Percentiles rank a stretch among this genome's conserved stretches.
Conservation (phyloP, 257 asterid species). For the Echites panduratus region DNA sequence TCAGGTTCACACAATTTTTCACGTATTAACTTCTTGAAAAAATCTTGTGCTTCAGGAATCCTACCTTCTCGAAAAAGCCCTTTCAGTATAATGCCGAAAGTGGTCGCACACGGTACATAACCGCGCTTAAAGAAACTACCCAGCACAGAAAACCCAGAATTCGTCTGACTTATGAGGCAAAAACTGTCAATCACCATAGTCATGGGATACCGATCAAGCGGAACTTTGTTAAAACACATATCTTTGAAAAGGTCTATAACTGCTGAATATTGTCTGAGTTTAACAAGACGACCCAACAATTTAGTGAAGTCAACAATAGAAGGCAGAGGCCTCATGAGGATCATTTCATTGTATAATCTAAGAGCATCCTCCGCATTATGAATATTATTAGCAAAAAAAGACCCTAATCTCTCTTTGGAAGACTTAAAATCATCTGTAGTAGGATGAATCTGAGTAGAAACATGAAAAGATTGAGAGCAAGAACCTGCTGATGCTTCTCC, state of each 20-base stretch:
- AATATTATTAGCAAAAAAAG: not conserved
- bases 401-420: not conserved
- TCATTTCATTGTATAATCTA: not conserved
- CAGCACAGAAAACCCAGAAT: slow-evolving; percentile 22
- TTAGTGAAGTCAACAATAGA: slow-evolving; percentile 16
- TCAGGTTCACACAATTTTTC: slow-evolving; percentile 15
- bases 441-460: not conserved
- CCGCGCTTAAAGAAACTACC: slow-evolving; percentile 26
- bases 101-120: slow-evolving; percentile 2
- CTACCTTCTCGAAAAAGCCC: slow-evolving; percentile 26
- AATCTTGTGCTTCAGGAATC: slow-evolving; percentile 18
- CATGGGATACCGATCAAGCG: slow-evolving; percentile 8
- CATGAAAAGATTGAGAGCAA: not conserved
- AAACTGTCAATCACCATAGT: slow-evolving; percentile 9
- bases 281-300: not conserved
- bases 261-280: not conserved
- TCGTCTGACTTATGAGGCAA: slow-evolving; percentile 11
- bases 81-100: slow-evolving; percentile 17
- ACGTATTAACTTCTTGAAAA: slow-evolving; percentile 19
- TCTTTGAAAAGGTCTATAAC: slow-evolving; percentile 4
- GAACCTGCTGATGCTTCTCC: not conserved
- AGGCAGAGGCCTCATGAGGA: slow-evolving; percentile 23
- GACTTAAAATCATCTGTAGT: not conserved
- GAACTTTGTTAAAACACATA: not conserved
- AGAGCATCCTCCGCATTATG: not conserved